phyloP scores from a whole-genome alignment of 768 basidiomycete genomes.

The Kwoniella sp. region DNA sequence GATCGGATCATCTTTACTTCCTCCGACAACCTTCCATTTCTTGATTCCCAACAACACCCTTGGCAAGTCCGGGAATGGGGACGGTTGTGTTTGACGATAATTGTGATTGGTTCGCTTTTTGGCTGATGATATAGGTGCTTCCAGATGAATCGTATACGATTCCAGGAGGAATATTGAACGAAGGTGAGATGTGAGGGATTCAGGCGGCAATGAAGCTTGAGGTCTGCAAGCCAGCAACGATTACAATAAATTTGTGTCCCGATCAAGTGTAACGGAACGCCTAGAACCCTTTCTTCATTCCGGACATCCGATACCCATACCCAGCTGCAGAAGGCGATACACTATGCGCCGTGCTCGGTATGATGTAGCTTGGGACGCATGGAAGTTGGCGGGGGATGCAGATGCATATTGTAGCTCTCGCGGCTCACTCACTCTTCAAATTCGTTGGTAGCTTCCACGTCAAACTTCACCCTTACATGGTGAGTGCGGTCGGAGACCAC shows the following conservation, averaged over 20 bases:
- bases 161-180: slow-evolving; percentile 34
- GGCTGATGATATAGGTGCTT: slow-evolving; percentile 6
- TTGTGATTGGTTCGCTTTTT: background rate
- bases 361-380: too few species aligned
- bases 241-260: too few species aligned
- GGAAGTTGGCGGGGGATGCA: too few species aligned
- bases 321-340: too few species aligned
- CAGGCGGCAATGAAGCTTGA: slow-evolving; percentile 13
- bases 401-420: too few species aligned
- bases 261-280: too few species aligned
- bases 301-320: too few species aligned
- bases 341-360: too few species aligned
- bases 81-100: background rate
- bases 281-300: too few species aligned
- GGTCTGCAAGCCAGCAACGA: slow-evolving; percentile 7
- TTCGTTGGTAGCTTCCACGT: slow-evolving; percentile 34
- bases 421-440: slow-evolving; percentile 41
- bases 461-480: slow-evolving; percentile 32
- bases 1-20: slow-evolving; percentile 34
- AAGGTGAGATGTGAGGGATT: slow-evolving; percentile 39
- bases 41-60: slow-evolving; percentile 29
- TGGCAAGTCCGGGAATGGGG: slow-evolving; percentile 20
- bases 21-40: slow-evolving; percentile 29
- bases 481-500: slow-evolving; percentile 32
- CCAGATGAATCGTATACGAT: slow-evolving; percentile 22